Percentiles rank a stretch among this genome's conserved stretches.
phyloP scores from a whole-genome alignment of 2,329 filamentous ascomycete genomes.

The Gremmenia infestans region DNA sequence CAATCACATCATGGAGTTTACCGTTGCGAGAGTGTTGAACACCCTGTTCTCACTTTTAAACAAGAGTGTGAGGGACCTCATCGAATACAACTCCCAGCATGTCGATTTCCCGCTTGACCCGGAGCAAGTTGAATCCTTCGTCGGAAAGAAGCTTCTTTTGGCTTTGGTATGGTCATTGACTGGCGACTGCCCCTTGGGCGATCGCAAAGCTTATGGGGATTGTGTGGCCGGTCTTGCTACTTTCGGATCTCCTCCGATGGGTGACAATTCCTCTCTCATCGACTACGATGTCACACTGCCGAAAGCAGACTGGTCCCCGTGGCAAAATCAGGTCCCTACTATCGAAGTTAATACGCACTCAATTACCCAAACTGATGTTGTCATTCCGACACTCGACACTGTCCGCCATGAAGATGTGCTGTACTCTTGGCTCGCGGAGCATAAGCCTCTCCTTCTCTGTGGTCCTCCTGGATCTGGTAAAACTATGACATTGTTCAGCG shows the following conservation, averaged over 20 bases:
- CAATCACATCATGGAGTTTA: conserved; percentile 98
- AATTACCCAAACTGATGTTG: conserved; percentile 94
- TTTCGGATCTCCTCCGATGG: conserved; percentile 77
- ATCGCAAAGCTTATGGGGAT: conserved; percentile 87
- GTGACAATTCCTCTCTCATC: conserved; percentile 79
- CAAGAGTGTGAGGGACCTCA: conserved; percentile 83
- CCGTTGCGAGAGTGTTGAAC: conserved; percentile 79
- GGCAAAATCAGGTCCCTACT: conserved; percentile 90
- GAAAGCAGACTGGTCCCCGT: conserved; percentile 81
- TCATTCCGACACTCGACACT: conserved; percentile 96
- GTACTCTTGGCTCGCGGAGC: conserved; percentile 98
- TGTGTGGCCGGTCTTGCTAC: conserved; percentile 76
- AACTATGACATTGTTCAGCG: conserved; percentile 99
- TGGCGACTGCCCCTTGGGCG: conserved; percentile 83
- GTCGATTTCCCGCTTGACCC: conserved; percentile 87
- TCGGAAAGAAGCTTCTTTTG: conserved; percentile 90
- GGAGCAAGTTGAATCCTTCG: conserved; percentile 82
- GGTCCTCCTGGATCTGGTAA: conserved; percentile 98
- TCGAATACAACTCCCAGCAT: conserved; percentile 95
- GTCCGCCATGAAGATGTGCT: conserved; percentile 98
- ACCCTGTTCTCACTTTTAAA: conserved; percentile 95
- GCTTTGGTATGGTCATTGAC: conserved; percentile 94
- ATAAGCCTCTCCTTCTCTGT: conserved; percentile 93
- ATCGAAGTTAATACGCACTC: conserved; percentile 99
- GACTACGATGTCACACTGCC: conserved; percentile 91